phyloP scores from a whole-genome alignment of 2,329 filamentous ascomycete species.

The Aurifilum marmelostoma region DNA sequence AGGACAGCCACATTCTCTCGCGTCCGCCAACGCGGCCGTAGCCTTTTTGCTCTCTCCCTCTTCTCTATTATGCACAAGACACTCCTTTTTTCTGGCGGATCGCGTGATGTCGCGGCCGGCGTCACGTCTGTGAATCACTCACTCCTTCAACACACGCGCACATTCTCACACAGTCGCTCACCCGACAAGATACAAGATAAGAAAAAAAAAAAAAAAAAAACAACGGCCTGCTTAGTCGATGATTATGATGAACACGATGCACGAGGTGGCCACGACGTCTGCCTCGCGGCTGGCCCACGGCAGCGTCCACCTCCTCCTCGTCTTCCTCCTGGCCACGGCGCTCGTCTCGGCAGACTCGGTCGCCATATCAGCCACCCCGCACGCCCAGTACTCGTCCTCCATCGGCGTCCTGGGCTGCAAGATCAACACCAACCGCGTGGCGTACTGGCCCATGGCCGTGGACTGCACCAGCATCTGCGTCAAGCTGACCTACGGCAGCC shows the following conservation, averaged over 20 bases:
- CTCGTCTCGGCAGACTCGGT: conserved; percentile 15
- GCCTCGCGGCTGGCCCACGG: not conserved
- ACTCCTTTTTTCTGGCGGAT: not conserved
- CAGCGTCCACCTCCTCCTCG: not conserved
- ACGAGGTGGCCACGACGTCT: not conserved
- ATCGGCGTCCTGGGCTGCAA: conserved; percentile 62
- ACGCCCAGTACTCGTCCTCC: conserved; percentile 58
- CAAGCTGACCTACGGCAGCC: conserved; percentile 51
- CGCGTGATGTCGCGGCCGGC: conserved; percentile 1
- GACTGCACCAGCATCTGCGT: conserved; percentile 60
- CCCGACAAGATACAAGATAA: no score
- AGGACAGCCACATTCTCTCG: not conserved
- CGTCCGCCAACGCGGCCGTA: not conserved
- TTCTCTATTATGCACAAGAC: not conserved
- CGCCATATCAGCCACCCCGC: conserved; percentile 52
- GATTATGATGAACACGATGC: not conserved
- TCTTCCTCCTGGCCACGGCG: conserved; percentile 1
- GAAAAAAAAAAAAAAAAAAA: no score
- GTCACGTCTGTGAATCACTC: not conserved
- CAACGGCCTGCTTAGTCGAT: not conserved
- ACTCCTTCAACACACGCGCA: no score
- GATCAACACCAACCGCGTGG: conserved; percentile 61
- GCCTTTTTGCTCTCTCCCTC: not conserved
- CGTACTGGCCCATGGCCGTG: conserved; percentile 58
- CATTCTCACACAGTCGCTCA: not conserved